These are phyloP conservation scores for Mortierella sp. DNA, from an alignment of 371 early-diverging fungal genomes.

Conservation along the genomic window DNA sequence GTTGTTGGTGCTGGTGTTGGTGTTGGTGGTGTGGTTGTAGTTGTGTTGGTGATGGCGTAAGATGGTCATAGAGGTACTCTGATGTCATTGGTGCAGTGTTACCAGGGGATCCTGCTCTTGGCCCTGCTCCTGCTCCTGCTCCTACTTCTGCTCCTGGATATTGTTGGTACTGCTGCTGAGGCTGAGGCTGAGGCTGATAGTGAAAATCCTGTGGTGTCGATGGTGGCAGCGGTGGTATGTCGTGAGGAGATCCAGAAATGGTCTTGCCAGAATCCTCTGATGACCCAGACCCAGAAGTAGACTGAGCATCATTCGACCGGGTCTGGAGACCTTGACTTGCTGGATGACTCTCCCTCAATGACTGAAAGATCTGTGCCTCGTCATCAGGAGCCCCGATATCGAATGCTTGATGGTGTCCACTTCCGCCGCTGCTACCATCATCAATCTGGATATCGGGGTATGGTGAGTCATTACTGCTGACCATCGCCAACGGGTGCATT, in stretches of 20 bases:
- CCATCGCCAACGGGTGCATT: constrained; percentile 11
- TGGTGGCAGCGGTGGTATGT: neutral
- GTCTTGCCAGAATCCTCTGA: constrained; percentile 23
- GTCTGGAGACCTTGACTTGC: constrained; percentile 24
- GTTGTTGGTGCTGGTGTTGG: neutral
- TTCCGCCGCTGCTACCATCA: neutral
- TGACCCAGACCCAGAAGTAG: constrained; percentile 8
- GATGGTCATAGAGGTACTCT: neutral
- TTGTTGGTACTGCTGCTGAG: neutral
- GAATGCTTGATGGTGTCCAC: neutral
- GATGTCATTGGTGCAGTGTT: neutral
- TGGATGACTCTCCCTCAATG: constrained; percentile 17
- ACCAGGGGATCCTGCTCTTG: neutral
- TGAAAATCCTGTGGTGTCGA: neutral
- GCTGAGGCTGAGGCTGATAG: neutral
- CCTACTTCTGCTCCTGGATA: no score
- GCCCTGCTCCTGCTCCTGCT: no score
- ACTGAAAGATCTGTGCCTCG: constrained; percentile 8
- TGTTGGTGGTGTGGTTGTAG: neutral
- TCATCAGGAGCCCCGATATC: constrained; percentile 3
- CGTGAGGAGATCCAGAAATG: neutral
- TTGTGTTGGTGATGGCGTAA: neutral
- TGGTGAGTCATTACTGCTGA: constrained; percentile 9
- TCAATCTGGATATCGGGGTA: neutral
- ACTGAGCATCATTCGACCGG: constrained; percentile 4